These are phyloP conservation scores for Torulaspora microellipsoides DNA, from an alignment of 805 yeast genomes.

Conservation along the genomic window DNA sequence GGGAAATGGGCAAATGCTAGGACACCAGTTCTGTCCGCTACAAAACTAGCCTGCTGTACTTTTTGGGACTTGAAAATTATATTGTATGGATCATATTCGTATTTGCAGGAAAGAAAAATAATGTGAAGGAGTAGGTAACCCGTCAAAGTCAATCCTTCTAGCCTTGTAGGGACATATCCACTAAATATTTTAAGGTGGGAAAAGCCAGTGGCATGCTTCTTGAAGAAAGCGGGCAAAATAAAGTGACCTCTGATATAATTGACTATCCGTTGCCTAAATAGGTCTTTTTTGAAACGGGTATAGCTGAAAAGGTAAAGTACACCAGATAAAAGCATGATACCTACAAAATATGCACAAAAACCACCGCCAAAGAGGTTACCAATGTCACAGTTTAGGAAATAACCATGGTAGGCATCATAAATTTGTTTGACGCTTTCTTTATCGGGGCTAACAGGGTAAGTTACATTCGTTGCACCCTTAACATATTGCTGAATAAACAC, in stretches of 20 bases:
- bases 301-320: constrained; percentile 9
- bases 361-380: constrained; percentile 16
- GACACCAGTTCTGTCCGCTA: constrained; percentile 47
- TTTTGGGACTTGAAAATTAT: constrained; percentile 11
- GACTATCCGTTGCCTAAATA: constrained; percentile 9
- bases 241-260: constrained; percentile 17
- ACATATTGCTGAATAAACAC: constrained; percentile 1
- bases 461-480: constrained; percentile 1
- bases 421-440: constrained; percentile 1
- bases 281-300: constrained; percentile 5
- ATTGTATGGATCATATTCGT: constrained; percentile 17
- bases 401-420: constrained; percentile 16
- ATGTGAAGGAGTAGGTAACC: constrained; percentile 19
- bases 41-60: constrained; percentile 25
- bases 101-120: constrained; percentile 11
- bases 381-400: constrained; percentile 18
- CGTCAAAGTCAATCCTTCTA: constrained; percentile 18
- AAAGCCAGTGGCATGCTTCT: constrained; percentile 20
- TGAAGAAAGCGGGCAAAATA: constrained; percentile 15
- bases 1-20: constrained; percentile 49
- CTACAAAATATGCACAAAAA: constrained; percentile 16
- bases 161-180: constrained; percentile 23
- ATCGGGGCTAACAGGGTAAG: constrained; percentile 14
- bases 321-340: constrained; percentile 9
- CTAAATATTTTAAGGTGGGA: constrained; percentile 6